Evolutionary conservation across 495 filamentous ascomycete species (phyloP).

Genomic region (Daldinia decipiens): DNA sequence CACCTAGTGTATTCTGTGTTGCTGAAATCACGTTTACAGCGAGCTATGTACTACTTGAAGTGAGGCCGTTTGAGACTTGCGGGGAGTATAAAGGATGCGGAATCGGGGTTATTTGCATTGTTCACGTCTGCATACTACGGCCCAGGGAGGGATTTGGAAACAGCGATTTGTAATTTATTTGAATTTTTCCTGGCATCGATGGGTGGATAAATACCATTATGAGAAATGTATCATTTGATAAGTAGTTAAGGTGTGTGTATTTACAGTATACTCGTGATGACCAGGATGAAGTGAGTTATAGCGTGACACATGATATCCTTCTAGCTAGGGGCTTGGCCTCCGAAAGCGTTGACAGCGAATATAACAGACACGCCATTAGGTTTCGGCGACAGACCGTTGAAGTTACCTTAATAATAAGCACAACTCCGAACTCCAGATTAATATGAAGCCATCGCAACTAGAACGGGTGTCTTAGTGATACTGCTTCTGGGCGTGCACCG

Average conservation of each 20-base stretch:
- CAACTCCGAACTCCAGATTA: background rate
- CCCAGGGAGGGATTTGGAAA: constrained; percentile 9
- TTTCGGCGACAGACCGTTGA: background rate
- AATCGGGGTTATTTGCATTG: constrained; percentile 4
- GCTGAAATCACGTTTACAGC: constrained; percentile 2
- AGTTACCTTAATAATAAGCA: background rate
- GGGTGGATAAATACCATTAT: constrained; percentile 24
- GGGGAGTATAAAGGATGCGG: background rate
- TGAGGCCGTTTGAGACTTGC: background rate
- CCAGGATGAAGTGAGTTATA: background rate
- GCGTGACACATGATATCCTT: background rate
- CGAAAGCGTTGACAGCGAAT: background rate
- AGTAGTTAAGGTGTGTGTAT: background rate
- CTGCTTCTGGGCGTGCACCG: background rate
- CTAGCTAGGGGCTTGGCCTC: background rate
- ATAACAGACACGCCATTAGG: background rate
- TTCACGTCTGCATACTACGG: constrained; percentile 23
- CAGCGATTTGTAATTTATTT: constrained; percentile 19
- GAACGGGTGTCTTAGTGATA: background rate
- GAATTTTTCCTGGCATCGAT: constrained; percentile 6
- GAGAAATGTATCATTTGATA: constrained; percentile 6
- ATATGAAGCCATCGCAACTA: background rate
- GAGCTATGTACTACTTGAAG: background rate
- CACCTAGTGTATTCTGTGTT: background rate
- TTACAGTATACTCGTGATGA: background rate